Evolutionary conservation across 768 basidiomycete species (phyloP).

Genomic region (Boletus patriciae): DNA sequence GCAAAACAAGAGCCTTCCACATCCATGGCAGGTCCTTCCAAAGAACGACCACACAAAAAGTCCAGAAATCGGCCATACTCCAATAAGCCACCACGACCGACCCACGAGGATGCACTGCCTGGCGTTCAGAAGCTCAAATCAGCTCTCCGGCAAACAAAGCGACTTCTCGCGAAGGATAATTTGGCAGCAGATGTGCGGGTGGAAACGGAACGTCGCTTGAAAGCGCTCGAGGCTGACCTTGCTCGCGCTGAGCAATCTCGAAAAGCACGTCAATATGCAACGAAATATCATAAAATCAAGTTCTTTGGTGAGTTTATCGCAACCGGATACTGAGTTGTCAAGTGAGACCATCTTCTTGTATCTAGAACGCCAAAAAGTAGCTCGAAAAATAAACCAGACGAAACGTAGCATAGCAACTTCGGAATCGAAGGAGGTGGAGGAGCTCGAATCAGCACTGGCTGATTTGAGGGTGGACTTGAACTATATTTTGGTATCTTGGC

Average conservation of each 20-base stretch:
- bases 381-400: conserved; percentile 71
- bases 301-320: conserved; percentile 76
- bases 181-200: conserved; percentile 84
- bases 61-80: conserved; percentile 15
- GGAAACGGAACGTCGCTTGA: conserved; percentile 76
- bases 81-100: conserved; percentile 4
- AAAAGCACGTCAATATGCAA: conserved; percentile 71
- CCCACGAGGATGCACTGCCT: conserved; percentile 35
- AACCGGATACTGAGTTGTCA: not conserved
- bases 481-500: conserved; percentile 71
- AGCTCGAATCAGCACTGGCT: conserved; percentile 48
- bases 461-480: conserved; percentile 85
- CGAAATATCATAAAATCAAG: conserved; percentile 86
- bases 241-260: conserved; percentile 57
- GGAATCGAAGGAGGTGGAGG: conserved; percentile 38
- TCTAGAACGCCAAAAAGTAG: conserved; percentile 83
- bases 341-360: not conserved
- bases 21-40: conserved; percentile 13
- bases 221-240: conserved; percentile 73
- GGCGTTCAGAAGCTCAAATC: conserved; percentile 89
- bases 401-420: conserved; percentile 51
- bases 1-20: conserved; percentile 1
- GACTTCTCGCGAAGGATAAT: conserved; percentile 82
- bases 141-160: conserved; percentile 74
- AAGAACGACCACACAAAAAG: conserved; percentile 13